phyloP scores from a whole-genome alignment of 805 yeast genomes.

The Metschnikowia gelsemii region DNA sequence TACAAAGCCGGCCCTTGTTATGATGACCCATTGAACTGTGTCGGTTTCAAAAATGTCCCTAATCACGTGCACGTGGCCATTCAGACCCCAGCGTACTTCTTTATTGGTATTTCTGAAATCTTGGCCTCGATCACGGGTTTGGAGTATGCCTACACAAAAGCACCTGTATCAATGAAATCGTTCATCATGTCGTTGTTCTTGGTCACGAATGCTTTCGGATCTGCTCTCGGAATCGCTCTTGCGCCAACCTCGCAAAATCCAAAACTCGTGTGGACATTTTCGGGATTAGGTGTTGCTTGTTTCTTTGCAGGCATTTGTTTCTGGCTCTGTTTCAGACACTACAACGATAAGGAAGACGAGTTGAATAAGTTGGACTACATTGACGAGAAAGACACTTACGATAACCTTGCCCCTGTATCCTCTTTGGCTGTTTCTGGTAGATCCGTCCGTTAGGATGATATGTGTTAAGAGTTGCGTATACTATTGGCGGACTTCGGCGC shows the following conservation, averaged over 20 bases:
- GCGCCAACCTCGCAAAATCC: slow-evolving; percentile 69
- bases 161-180: slow-evolving; percentile 70
- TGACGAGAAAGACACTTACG: slow-evolving; percentile 12
- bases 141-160: slow-evolving; percentile 82
- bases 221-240: slow-evolving; percentile 73
- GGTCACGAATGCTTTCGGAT: slow-evolving; percentile 71
- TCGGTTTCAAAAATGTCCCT: slow-evolving; percentile 38
- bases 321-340: slow-evolving; percentile 58
- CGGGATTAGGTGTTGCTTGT: slow-evolving; percentile 60
- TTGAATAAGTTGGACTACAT: slow-evolving; percentile 50
- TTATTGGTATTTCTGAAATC: slow-evolving; percentile 74
- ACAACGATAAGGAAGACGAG: slow-evolving; percentile 57
- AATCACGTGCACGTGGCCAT: slow-evolving; percentile 64
- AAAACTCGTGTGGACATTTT: slow-evolving; percentile 65
- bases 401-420: slow-evolving; percentile 13
- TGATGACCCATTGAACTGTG: slow-evolving; percentile 56
- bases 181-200: slow-evolving; percentile 65
- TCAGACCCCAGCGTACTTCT: slow-evolving; percentile 70
- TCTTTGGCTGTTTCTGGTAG: slow-evolving; percentile 21
- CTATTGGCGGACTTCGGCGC: too few species aligned
- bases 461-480: too few species aligned
- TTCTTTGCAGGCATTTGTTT: slow-evolving; percentile 58
- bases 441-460: slow-evolving; percentile 6
- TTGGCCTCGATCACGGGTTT: slow-evolving; percentile 79
- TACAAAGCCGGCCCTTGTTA: slow-evolving; percentile 75